Evolutionary conservation across 345 rosid species (phyloP), one percentile per base, ranked within the genome.

Genomic region (Rhodamnia argentea): DNA sequence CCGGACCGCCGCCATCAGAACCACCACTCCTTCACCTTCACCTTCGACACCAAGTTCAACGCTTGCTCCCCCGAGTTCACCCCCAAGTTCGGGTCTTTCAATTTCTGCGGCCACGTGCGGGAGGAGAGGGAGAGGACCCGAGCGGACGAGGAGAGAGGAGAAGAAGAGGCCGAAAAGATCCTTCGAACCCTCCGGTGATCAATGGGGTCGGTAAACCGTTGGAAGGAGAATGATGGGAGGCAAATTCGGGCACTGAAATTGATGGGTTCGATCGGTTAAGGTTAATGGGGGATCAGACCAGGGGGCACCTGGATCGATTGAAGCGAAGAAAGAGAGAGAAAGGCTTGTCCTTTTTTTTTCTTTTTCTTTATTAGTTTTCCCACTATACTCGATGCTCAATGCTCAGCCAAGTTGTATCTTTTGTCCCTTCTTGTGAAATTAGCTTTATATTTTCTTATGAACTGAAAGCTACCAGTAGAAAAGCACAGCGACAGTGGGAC

Each of bases 11-110:
- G 5, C 59, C 84, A n/a, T 40, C 84, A 29, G 59, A 32, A 16
- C 58, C 84, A 52, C 44, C 44, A 15, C 58, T 83, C 84, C 84
- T 83, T 83, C 84, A 83, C 84, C 84, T 83, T 83, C 84, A 83
- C 84, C 58, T 83, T 83, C 52, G 84, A 83, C 84, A 83, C 60
- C 84, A 83, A 53, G 40, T 52, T 83, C 84, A 83, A 40, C 58
- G 84, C 58, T n/a, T 83, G 84, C 58, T 83, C 84, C 13, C 58
- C 84, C 16, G 84, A 83, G 58, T 29, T 32, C 58, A 83, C 84
- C 55, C 84, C 84, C 47, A 83, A 54, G 84, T 83, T 83, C 58
- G 84, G 84, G 58, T 83, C 84, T 53, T 83, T 83, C 84, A 83
- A 83, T 40, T 52, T 83, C 26, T 29, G 24, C 26, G 84, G 47